Evolutionary conservation across 805 yeast species (phyloP), one percentile per base, ranked within the genome.

Genomic region (Candida incommunis): DNA sequence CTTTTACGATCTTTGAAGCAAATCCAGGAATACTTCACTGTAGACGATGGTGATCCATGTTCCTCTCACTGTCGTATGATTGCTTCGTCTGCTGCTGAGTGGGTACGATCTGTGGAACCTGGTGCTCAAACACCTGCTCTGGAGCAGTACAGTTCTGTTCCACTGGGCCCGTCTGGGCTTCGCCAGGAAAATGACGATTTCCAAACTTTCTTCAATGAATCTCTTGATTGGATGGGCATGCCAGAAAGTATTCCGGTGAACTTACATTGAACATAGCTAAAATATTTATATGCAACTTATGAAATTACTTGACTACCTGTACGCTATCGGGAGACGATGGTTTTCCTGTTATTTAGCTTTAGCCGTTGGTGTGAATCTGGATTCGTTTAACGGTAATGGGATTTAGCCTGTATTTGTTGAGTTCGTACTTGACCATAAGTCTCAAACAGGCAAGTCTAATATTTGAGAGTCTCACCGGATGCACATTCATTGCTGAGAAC

Each of bases 221-320:
- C 37, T 5, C 37, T 31, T 4, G 37, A 31, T 18, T 31, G 37
- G 37, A 31, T 31, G 37, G 37, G 37, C 13, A 31, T 31, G 37
- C 37, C 37, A 5, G 37, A 31, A 18, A 9, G 18, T 7, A 31
- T 31, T 31, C 37, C 37, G 7, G 37, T 31, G 9, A 31, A 11
- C 7, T 18, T 31, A n/a, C 37, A 31, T 18, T 11, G n/a, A 5
- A 9, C 7, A 25, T 31, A 13, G 37, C 37, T 13, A 31, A 31
- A 31, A 31, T 31, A 31, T 31, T 31, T 31, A 31, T 31, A 25
- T 25, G n/a, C n/a, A 25, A 25, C 13, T 25, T 25, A 25, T 25
- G 27, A 25, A n/a, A n/a, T n/a, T n/a, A n/a, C n/a, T n/a, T n/a
- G n/a, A n/a, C n/a, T n/a, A n/a, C n/a, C n/a, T n/a, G n/a, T n/a